Percentiles rank a stretch among this genome's conserved stretches.
Conservation (phyloP, 1,284 basidiomycete species). For the Moniliella sp. region DNA sequence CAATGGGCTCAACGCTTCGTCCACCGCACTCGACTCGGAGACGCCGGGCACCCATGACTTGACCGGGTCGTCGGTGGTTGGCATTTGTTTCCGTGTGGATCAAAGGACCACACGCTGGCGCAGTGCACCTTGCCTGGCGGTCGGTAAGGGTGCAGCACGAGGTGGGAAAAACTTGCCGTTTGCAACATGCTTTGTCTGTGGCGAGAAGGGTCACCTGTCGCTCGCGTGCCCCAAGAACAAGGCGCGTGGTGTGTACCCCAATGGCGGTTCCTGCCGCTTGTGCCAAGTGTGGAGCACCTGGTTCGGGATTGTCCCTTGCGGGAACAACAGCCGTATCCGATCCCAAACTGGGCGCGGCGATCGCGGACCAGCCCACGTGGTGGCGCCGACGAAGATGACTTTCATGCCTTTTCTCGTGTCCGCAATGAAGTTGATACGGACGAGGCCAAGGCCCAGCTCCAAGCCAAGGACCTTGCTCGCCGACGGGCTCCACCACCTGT, state of each 20-base stretch:
- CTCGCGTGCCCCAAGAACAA: slow-evolving; percentile 59
- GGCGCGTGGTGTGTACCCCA: slow-evolving; percentile 62
- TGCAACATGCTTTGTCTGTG: slow-evolving; percentile 78
- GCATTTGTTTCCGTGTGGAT: slow-evolving; percentile 5
- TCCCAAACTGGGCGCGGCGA: too few species aligned
- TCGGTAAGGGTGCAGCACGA: slow-evolving; percentile 41
- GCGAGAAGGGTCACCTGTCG: slow-evolving; percentile 54
- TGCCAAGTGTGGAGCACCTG: slow-evolving; percentile 65
- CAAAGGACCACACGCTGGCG: not conserved
- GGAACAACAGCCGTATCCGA: too few species aligned
- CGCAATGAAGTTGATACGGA: too few species aligned
- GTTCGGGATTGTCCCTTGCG: slow-evolving; percentile 62
- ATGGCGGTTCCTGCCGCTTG: slow-evolving; percentile 70
- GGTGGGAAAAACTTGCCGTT: slow-evolving; percentile 44
- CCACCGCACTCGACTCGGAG: slow-evolving; percentile 5
- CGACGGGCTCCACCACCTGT: too few species aligned
- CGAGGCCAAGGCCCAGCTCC: too few species aligned
- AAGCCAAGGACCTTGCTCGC: too few species aligned
- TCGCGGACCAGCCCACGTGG: too few species aligned
- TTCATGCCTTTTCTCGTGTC: too few species aligned
- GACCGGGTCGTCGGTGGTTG: slow-evolving; percentile 31
- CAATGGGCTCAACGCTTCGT: slow-evolving; percentile 8
- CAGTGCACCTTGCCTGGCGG: too few species aligned
- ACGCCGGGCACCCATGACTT: slow-evolving; percentile 6
- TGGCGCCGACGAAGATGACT: too few species aligned